These are phyloP conservation scores for Aspergillus novofumigatus DNA, from an alignment of 2,329 filamentous ascomycete species.

Conservation along the genomic window DNA sequence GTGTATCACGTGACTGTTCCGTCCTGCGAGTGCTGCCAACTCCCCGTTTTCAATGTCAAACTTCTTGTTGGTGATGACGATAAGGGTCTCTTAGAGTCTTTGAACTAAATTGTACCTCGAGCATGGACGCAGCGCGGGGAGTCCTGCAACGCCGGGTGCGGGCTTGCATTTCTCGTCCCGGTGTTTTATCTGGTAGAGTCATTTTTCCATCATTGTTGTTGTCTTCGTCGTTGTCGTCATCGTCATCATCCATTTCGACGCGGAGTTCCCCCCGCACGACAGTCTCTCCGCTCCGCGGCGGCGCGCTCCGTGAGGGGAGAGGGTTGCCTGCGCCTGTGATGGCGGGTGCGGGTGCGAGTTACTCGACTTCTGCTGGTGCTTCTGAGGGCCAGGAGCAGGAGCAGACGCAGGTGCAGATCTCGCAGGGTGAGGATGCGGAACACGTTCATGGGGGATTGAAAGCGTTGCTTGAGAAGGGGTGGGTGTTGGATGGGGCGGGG, in stretches of 20 bases:
- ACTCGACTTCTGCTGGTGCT: background rate
- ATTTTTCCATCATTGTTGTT: background rate
- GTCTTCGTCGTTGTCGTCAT: background rate
- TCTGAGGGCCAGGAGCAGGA: conserved; percentile 1
- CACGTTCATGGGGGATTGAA: conserved; percentile 22
- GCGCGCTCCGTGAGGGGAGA: background rate
- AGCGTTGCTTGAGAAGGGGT: conserved; percentile 26
- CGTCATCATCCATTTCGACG: background rate
- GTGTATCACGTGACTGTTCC: background rate
- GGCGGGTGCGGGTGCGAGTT: background rate
- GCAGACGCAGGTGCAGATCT: conserved; percentile 22
- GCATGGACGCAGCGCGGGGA: background rate
- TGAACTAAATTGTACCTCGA: background rate
- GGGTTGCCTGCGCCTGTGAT: background rate
- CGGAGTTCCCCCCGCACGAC: background rate
- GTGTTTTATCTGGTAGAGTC: background rate
- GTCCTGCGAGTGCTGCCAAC: background rate
- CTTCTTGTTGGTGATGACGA: background rate
- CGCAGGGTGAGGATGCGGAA: conserved; percentile 26
- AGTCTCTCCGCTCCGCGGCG: background rate
- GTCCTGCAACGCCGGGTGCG: background rate
- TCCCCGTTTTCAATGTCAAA: too few relatives aligned
- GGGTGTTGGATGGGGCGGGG: conserved; percentile 31
- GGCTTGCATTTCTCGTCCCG: background rate
- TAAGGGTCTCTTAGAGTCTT: background rate